phyloP scores from a whole-genome alignment of 805 yeast species.

The Teunomyces panamensis region DNA sequence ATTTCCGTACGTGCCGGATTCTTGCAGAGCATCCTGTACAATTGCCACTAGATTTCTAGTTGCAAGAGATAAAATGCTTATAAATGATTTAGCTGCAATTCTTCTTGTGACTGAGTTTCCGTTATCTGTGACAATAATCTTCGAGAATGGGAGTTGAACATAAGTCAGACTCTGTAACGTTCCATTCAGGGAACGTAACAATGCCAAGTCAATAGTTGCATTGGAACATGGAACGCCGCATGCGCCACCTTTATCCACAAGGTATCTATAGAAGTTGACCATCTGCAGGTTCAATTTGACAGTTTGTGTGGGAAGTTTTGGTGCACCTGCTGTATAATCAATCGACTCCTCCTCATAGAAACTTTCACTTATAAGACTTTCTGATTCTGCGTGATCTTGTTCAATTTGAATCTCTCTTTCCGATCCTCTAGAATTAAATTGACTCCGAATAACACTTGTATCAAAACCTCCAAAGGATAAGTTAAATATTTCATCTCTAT shows the following conservation, averaged over 20 bases:
- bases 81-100: constrained; percentile 28
- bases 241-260: constrained; percentile 5
- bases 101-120: constrained; percentile 15
- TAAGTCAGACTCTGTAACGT: neutral
- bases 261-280: constrained; percentile 11
- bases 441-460: neutral
- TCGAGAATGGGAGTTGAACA: neutral
- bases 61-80: constrained; percentile 25
- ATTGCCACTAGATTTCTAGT: constrained; percentile 6
- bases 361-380: neutral
- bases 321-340: constrained; percentile 9
- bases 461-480: constrained; percentile 22
- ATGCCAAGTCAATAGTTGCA: neutral
- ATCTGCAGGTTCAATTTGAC: constrained; percentile 7
- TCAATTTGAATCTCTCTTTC: neutral
- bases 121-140: neutral
- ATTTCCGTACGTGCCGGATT: neutral
- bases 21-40: neutral
- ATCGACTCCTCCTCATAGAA: constrained; percentile 1
- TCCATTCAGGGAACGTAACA: neutral
- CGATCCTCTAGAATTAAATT: neutral
- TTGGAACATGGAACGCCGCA: neutral
- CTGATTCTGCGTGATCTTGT: constrained; percentile 4
- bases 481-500: constrained; percentile 15
- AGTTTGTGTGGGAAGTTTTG: constrained; percentile 4